phyloP scores from a whole-genome alignment of 1,139 yeast genomes.

The Kazachstania sp. region DNA sequence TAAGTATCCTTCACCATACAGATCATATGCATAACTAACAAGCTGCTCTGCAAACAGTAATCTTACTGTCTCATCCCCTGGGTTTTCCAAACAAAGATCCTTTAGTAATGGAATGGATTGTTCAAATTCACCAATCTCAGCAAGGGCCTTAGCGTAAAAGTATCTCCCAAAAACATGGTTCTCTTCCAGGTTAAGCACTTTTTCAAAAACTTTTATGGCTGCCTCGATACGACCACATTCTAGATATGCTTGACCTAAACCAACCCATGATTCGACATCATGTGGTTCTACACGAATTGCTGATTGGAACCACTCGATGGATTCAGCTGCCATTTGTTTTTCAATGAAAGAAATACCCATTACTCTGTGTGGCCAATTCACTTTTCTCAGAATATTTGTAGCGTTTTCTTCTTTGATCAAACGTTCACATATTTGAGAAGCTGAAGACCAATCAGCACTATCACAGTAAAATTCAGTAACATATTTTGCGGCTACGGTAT shows the following conservation, averaged over 20 bases:
- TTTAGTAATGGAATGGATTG: constrained; percentile 38
- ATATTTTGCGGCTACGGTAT: constrained; percentile 63
- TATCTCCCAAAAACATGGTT: constrained; percentile 55
- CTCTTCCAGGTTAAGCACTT: constrained; percentile 48
- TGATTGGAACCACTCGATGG: constrained; percentile 82
- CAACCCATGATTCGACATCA: constrained; percentile 83
- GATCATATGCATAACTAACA: constrained; percentile 45
- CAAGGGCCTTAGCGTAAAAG: constrained; percentile 55
- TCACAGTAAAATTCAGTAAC: constrained; percentile 62
- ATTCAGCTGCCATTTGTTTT: constrained; percentile 62
- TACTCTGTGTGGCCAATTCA: constrained; percentile 79
- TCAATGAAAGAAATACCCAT: constrained; percentile 75
- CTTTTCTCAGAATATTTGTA: constrained; percentile 40
- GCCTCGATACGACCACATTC: constrained; percentile 83
- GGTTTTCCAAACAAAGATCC: constrained; percentile 37
- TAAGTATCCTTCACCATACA: constrained; percentile 53
- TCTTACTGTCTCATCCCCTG: constrained; percentile 49
- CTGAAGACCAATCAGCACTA: constrained; percentile 74
- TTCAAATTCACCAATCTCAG: constrained; percentile 44
- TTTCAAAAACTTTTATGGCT: constrained; percentile 69
- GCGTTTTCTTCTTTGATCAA: constrained; percentile 57
- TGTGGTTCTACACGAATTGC: constrained; percentile 61
- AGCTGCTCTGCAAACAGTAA: constrained; percentile 51
- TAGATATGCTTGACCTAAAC: constrained; percentile 86
- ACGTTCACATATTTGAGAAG: constrained; percentile 61